Percentiles rank a stretch among this genome's conserved stretches.
Evolutionary conservation across 2,329 filamentous ascomycete species (phyloP).

Genomic region (Aaosphaeria arxii): DNA sequence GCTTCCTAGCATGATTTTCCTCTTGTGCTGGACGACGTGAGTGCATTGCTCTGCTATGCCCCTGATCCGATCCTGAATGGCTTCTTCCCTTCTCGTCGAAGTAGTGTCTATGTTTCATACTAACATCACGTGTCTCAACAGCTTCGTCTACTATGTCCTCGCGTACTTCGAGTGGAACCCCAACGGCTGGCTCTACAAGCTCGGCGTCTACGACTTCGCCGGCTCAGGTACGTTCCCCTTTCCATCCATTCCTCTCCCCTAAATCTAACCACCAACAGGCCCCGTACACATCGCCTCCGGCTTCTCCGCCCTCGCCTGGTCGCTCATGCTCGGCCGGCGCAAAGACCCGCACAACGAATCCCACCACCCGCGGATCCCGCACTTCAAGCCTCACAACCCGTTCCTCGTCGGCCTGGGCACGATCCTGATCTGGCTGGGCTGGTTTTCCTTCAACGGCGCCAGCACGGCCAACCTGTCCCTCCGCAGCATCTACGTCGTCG

Average conservation of each 20-base stretch:
- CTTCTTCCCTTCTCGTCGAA: background rate
- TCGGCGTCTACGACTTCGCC: conserved; percentile 71
- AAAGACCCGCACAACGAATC: conserved; percentile 56
- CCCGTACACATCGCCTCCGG: conserved; percentile 74
- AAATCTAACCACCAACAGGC: too few species aligned
- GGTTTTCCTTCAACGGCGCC: conserved; percentile 38
- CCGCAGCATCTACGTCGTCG: conserved; percentile 53
- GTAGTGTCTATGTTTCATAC: background rate
- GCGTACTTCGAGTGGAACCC: conserved; percentile 78
- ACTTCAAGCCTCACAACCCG: conserved; percentile 68
- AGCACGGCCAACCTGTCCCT: conserved; percentile 51
- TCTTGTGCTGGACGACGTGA: conserved; percentile 35
- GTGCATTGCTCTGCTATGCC: conserved; percentile 13
- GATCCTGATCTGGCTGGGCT: conserved; percentile 49
- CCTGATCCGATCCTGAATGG: too few species aligned
- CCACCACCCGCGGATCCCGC: conserved; percentile 46
- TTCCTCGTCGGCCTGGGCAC: conserved; percentile 72
- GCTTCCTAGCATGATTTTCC: conserved; percentile 29
- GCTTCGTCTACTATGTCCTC: conserved; percentile 35
- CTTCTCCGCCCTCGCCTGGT: conserved; percentile 69
- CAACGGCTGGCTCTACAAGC: conserved; percentile 67
- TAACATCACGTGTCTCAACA: background rate
- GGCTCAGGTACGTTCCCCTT: conserved; percentile 53
- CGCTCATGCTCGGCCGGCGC: conserved; percentile 69
- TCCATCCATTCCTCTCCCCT: too few species aligned